A percentile compares a stretch with the other conserved stretches of the same genome.
Conservation (phyloP, 2,329 filamentous ascomycete genomes). For the Sarocladium kiliense region DNA sequence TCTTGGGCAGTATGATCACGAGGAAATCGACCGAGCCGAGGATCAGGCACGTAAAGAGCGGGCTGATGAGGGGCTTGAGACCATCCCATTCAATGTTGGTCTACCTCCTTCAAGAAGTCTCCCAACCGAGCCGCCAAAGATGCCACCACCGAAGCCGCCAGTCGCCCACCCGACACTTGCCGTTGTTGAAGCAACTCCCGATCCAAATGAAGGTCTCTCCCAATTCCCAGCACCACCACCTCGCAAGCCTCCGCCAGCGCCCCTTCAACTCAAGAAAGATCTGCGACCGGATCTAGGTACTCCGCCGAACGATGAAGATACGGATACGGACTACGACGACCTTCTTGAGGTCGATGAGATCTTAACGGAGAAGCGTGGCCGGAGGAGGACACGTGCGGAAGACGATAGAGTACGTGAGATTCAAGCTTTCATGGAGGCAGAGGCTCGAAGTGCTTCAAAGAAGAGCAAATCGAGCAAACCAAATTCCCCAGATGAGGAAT, state of each 20-base stretch:
- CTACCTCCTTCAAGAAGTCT: constrained; percentile 53
- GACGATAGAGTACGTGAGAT: constrained; percentile 76
- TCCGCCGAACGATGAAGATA: constrained; percentile 52
- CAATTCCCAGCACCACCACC: constrained; percentile 57
- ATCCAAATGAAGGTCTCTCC: constrained; percentile 37
- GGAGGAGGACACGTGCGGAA: constrained; percentile 80
- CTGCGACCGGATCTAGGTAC: constrained; percentile 16
- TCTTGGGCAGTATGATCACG: constrained; percentile 49
- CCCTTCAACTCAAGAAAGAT: constrained; percentile 57
- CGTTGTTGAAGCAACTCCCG: constrained; percentile 37
- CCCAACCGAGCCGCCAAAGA: constrained; percentile 45
- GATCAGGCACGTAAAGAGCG: constrained; percentile 40
- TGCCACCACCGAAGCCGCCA: constrained; percentile 48
- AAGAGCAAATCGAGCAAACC: constrained; percentile 52
- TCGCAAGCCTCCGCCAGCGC: constrained; percentile 80
- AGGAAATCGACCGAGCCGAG: constrained; percentile 44
- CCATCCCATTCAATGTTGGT: constrained; percentile 44
- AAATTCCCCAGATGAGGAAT: constrained; percentile 21
- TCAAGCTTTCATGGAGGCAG: constrained; percentile 60
- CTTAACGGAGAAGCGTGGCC: constrained; percentile 59
- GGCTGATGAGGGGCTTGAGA: constrained; percentile 34
- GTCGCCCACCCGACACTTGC: constrained; percentile 32
- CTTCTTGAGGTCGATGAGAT: constrained; percentile 65
- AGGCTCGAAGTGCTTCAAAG: constrained; percentile 67
- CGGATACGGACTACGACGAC: constrained; percentile 81